phyloP scores from a whole-genome alignment of 768 basidiomycete species.

The Lactarius akahatsu region DNA sequence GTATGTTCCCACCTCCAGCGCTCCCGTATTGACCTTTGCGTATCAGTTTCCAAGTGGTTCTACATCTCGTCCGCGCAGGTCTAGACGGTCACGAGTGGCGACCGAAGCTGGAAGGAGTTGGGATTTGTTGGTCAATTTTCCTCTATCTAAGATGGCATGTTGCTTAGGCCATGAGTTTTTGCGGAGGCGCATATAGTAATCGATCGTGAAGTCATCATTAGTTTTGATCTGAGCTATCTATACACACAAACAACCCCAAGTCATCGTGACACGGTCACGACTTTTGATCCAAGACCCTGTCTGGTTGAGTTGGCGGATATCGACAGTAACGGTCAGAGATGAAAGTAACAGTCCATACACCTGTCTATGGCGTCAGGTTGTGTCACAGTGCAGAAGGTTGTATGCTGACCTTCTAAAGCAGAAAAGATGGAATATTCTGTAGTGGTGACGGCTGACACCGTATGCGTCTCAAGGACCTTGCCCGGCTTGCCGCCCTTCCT shows the following conservation, averaged over 20 bases:
- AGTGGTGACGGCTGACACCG: constrained; percentile 72
- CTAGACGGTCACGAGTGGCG: constrained; percentile 34
- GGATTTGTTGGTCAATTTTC: background rate
- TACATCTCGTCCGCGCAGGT: constrained; percentile 89
- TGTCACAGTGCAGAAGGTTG: constrained; percentile 1
- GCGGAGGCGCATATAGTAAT: constrained; percentile 15
- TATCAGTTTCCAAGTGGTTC: constrained; percentile 86
- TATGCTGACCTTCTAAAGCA: constrained; percentile 73
- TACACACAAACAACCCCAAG: constrained; percentile 23
- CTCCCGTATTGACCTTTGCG: constrained; percentile 11
- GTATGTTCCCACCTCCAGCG: constrained; percentile 32
- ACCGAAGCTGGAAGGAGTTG: background rate
- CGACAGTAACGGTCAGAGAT: constrained; percentile 89
- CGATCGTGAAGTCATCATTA: constrained; percentile 23
- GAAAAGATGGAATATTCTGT: constrained; percentile 90
- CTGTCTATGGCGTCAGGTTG: constrained; percentile 39
- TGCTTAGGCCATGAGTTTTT: background rate
- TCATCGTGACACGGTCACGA: constrained; percentile 28
- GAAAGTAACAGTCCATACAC: constrained; percentile 90
- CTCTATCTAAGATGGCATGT: constrained; percentile 1
- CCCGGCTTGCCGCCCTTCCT: constrained; percentile 69
- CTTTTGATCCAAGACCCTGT: constrained; percentile 40
- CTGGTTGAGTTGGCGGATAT: constrained; percentile 75
- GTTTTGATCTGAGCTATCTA: constrained; percentile 18
- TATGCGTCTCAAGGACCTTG: constrained; percentile 89